Evolutionary conservation across 768 basidiomycete genomes (phyloP), one percentile per base, ranked within the genome.

Genomic region (Cubamyces sp.): DNA sequence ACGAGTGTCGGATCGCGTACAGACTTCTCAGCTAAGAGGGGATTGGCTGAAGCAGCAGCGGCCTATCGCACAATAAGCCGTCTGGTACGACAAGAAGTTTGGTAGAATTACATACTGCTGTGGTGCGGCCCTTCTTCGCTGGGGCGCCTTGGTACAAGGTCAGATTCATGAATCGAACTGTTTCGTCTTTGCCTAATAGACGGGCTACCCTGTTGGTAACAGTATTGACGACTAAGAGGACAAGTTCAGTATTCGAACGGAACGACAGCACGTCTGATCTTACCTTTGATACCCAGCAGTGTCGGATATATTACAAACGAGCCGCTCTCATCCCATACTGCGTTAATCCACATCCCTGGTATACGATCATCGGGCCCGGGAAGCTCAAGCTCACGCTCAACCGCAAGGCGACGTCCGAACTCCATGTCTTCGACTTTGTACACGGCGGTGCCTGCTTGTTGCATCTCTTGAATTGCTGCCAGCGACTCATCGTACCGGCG

Each of bases 371-470:
- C 91, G 3, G 87, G 85, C 14, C 87, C 89, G 40, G 89, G 87
- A 57, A 90, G 77, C 76, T 98, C 95, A 45, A 99, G 75, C 70
- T 98, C 97, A 64, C 92, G 82, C 74, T 99, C 97, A 30, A 88
- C 80, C 3, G 96, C 96, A 64, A 98, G 78, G n/a, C 96, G 83
- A 59, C 96, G 81, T n/a, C 96, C 95, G 70, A 99, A 98, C 74
- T 99, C 97, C 97, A 99, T 99, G 75, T 98, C 95, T 56, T 99
- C 97, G 18, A 98, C 87, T 68, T 86, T 90, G 75, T 90, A 92
- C 19, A 93, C 84, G 0, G 92, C 90, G 4, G 97, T 97, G 0
- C 95, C 96, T 1, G 95, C 96, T 74, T 98, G 97, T 73, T 99
- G 97, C 95, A 99, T 98, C 74, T 98, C 96, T 72, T 96, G 93